Percentiles rank a stretch among this genome's conserved stretches.
Conservation (phyloP, 2,329 filamentous ascomycete species). For the Fusarium sacchari region DNA sequence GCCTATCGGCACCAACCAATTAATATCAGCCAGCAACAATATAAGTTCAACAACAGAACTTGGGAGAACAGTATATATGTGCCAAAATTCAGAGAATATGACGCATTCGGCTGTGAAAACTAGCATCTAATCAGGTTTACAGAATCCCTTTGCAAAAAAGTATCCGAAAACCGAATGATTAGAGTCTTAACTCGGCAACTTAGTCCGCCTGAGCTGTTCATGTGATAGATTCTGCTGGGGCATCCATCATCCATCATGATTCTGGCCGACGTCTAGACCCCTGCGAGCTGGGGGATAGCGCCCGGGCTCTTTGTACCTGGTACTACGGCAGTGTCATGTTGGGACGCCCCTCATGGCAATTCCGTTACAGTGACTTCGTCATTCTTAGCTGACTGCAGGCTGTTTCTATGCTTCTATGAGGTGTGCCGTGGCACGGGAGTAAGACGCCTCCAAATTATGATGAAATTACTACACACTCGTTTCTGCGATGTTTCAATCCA, state of each 20-base stretch:
- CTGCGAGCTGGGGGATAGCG: conserved; percentile 29
- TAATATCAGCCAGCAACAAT: conserved; percentile 5
- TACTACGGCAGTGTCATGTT: conserved; percentile 28
- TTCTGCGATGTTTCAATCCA: neutral
- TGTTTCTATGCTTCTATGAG: conserved; percentile 7
- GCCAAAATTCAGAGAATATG: conserved; percentile 3
- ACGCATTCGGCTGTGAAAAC: conserved; percentile 6
- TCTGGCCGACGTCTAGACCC: conserved; percentile 24
- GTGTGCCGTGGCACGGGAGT: neutral
- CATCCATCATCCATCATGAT: conserved; percentile 26
- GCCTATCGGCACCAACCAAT: conserved; percentile 13
- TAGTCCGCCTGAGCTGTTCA: conserved; percentile 26
- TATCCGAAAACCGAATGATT: conserved; percentile 12
- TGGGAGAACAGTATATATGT: neutral
- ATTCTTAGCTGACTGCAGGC: conserved; percentile 15
- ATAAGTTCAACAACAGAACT: neutral
- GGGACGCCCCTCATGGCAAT: conserved; percentile 19
- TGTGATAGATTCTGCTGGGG: conserved; percentile 38
- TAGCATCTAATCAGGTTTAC: neutral
- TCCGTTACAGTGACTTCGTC: conserved; percentile 29
- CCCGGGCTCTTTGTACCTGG: conserved; percentile 23
- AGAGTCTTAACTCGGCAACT: conserved; percentile 20
- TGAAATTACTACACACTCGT: neutral
- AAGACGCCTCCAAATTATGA: conserved; percentile 8
- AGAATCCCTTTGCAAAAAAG: neutral